These are phyloP conservation scores for Hypoxylon rubiginosum DNA, from an alignment of 2,329 filamentous ascomycete species.

Conservation along the genomic window DNA sequence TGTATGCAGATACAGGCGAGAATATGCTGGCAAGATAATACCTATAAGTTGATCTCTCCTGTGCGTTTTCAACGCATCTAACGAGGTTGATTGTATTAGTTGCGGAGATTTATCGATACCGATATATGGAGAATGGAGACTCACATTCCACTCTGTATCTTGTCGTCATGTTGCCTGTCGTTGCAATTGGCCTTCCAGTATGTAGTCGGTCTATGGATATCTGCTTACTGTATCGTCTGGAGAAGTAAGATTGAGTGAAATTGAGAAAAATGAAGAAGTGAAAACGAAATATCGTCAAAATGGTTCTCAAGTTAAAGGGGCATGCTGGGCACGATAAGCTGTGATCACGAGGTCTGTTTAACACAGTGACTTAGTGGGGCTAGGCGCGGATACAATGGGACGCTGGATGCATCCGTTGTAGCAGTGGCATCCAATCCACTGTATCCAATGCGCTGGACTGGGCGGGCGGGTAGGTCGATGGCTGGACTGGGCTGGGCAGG, in stretches of 20 bases:
- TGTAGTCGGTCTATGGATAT: neutral
- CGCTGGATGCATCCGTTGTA: neutral
- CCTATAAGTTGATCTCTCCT: conserved; percentile 90
- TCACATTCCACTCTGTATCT: conserved; percentile 81
- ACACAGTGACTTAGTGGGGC: conserved; percentile 22
- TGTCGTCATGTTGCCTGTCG: conserved; percentile 66
- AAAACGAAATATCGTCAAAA: conserved; percentile 14
- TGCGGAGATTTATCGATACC: conserved; percentile 9
- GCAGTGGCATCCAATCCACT: neutral
- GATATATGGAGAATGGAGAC: conserved; percentile 48
- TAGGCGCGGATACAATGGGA: conserved; percentile 17
- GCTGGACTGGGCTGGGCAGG: conserved; percentile 2
- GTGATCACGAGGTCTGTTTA: conserved; percentile 35
- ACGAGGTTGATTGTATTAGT: conserved; percentile 38
- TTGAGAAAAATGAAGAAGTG: conserved; percentile 22
- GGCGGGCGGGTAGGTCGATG: no score
- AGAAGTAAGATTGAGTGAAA: conserved; percentile 4
- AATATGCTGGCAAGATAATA: conserved; percentile 52
- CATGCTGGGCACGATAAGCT: conserved; percentile 20
- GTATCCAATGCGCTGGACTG: conserved; percentile 14
- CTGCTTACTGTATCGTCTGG: conserved; percentile 7
- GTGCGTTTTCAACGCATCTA: conserved; percentile 82
- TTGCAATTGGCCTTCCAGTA: conserved; percentile 7
- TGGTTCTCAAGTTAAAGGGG: conserved; percentile 34
- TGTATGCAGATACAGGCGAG: neutral